These are phyloP conservation scores for Rubia balearica DNA, from an alignment of 305 asterid species.

Conservation along the genomic window DNA sequence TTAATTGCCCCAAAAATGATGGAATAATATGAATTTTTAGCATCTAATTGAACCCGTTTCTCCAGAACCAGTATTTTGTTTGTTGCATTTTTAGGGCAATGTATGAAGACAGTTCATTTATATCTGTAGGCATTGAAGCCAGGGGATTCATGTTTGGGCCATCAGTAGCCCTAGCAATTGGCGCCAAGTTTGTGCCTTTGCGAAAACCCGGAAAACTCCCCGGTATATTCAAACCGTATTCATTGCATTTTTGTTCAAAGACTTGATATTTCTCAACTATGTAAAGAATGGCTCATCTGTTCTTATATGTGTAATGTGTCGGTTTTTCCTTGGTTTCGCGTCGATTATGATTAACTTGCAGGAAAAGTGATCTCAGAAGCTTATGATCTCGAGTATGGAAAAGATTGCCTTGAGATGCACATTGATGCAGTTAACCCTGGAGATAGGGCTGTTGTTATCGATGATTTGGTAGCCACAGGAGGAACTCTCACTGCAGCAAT, in stretches of 20 bases:
- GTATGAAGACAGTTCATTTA: slow-evolving; percentile 4
- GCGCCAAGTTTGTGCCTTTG: slow-evolving; percentile 75
- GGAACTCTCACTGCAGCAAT: slow-evolving; percentile 80
- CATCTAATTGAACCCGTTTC: neutral
- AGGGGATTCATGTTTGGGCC: slow-evolving; percentile 88
- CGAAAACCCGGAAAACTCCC: slow-evolving; percentile 74
- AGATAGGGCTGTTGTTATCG: slow-evolving; percentile 57
- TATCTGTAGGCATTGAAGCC: slow-evolving; percentile 58
- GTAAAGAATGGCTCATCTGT: neutral
- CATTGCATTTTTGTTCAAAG: neutral
- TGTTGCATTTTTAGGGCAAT: neutral
- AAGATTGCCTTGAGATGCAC: slow-evolving; percentile 76
- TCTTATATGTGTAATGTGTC: neutral
- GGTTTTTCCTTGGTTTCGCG: neutral
- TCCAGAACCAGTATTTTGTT: neutral
- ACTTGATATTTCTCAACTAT: neutral
- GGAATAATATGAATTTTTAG: neutral
- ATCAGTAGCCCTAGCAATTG: slow-evolving; percentile 68
- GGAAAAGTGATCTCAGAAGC: slow-evolving; percentile 56
- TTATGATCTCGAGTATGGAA: slow-evolving; percentile 77
- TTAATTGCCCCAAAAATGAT: neutral
- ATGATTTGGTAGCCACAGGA: slow-evolving; percentile 83
- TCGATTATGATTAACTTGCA: slow-evolving; percentile 15
- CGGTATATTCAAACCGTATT: slow-evolving; percentile 28
- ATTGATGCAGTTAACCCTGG: slow-evolving; percentile 58